phyloP scores from a whole-genome alignment of 495 filamentous ascomycete genomes.

The Neurospora terricola region DNA sequence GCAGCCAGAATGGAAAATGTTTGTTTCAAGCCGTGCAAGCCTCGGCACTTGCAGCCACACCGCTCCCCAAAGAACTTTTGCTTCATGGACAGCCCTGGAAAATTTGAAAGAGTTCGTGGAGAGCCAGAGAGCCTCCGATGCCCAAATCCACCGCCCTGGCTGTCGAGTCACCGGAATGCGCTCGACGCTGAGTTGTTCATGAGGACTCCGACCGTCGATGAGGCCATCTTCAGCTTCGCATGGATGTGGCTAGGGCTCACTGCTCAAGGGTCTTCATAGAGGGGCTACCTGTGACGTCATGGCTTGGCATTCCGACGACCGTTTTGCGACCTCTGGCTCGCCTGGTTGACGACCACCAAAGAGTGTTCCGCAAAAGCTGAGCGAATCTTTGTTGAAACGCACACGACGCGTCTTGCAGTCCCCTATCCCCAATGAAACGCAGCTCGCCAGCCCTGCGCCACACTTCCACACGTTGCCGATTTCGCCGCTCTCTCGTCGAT shows the following conservation, averaged over 20 bases:
- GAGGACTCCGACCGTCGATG: background rate
- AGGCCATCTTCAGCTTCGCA: conserved; percentile 2
- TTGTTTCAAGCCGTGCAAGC: background rate
- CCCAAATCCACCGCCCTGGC: background rate
- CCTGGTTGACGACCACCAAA: background rate
- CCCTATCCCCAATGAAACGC: background rate
- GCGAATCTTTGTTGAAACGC: background rate
- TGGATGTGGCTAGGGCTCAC: background rate
- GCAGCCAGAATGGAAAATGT: background rate
- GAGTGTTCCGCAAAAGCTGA: background rate
- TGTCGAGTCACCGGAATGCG: background rate
- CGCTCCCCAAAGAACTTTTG: background rate
- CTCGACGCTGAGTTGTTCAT: background rate
- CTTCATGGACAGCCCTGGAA: background rate
- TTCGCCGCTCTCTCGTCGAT: background rate
- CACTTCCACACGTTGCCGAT: background rate
- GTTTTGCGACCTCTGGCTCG: background rate
- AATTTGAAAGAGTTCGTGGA: background rate
- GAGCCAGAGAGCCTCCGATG: background rate
- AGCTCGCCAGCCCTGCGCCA: background rate
- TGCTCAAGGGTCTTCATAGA: background rate
- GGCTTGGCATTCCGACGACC: background rate
- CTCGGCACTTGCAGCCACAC: background rate
- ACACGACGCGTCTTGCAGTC: background rate
- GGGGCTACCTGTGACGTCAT: background rate